Evolutionary conservation across 495 filamentous ascomycete species (phyloP).

Genomic region (Xylaria palmicola): DNA sequence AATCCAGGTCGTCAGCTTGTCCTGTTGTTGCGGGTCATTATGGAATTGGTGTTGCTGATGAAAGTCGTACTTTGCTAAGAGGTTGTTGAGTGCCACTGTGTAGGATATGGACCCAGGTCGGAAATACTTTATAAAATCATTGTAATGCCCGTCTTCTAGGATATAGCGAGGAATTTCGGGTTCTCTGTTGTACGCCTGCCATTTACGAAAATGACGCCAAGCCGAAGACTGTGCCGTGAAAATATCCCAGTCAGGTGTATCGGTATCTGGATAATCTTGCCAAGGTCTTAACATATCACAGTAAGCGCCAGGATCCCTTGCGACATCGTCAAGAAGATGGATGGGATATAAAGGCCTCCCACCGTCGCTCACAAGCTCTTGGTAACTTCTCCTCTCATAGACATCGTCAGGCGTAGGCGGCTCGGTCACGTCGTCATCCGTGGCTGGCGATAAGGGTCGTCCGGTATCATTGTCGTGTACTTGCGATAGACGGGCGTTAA

Average conservation of each 20-base stretch:
- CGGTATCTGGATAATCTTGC: not conserved
- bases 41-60: slow-evolving; percentile 20
- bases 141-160: not conserved
- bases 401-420: not conserved
- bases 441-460: too few relatives aligned
- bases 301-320: not conserved
- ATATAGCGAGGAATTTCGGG: not conserved
- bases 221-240: not conserved
- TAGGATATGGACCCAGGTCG: not conserved
- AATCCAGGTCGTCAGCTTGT: slow-evolving; percentile 34
- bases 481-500: not conserved
- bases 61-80: slow-evolving; percentile 4
- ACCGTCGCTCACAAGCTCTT: slow-evolving; percentile 6
- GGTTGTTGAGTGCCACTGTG: not conserved
- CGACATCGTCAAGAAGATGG: slow-evolving; percentile 1
- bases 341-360: slow-evolving; percentile 10
- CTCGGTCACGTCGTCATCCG: too few relatives aligned
- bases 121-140: not conserved
- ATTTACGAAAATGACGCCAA: not conserved
- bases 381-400: not conserved
- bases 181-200: not conserved
- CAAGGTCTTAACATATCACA: not conserved
- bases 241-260: not conserved
- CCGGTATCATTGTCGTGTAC: not conserved
- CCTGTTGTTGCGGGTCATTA: slow-evolving; percentile 22